Base-by-base conservation (phyloP, 2,329 filamentous ascomycete species). In the Fusarium metavorans region DNA sequence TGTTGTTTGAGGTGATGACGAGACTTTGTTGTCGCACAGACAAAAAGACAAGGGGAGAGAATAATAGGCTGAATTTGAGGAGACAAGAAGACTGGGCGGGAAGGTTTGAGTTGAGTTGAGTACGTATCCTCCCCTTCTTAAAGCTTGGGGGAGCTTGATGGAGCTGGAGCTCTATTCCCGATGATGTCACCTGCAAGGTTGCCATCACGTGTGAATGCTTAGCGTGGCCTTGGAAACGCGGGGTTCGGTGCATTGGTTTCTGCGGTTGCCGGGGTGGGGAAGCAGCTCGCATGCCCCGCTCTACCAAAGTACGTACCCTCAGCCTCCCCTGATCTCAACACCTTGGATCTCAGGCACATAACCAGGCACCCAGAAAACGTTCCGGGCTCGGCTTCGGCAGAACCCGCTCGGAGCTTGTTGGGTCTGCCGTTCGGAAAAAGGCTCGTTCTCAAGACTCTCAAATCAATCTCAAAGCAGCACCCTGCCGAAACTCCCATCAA, bases 391-490 rank as follows among this genome's bases (percentile, higher is more conserved):
- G 81, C 79, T 80, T 80, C 80, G 80, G 81, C 76, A 81, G 77
- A 80, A 82, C 76, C 78, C 80, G 78, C 76, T 81, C 80, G 78
- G 77, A 81, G 79, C 77, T 79, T 78, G 76, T 52, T 71, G 64
- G 64, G 70, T 70, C 69, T 74, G 73, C 68, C 61, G 71, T 78
- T 73, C 73, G 78, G 81, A 84, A 84, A 84, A 84, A 83, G 81
- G 81, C 83, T 84, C 83, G 81, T 82, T 79, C 77, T 78, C 75
- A 80, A 80, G 76, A 80, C 80, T 81, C 80, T 81, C 79, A 30
- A 30, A 30, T 74, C 72, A 74, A 80, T 77, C 75, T 76, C 71
- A 72, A 76, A 80, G 80, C 73, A 79, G 78, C 73, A 77, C 73
- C 61, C 65, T 72, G 73, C 76, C 78, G 77, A 76, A 75, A 54